Evolutionary conservation across 768 basidiomycete genomes (phyloP).

Genomic region (Mycena amicta): DNA sequence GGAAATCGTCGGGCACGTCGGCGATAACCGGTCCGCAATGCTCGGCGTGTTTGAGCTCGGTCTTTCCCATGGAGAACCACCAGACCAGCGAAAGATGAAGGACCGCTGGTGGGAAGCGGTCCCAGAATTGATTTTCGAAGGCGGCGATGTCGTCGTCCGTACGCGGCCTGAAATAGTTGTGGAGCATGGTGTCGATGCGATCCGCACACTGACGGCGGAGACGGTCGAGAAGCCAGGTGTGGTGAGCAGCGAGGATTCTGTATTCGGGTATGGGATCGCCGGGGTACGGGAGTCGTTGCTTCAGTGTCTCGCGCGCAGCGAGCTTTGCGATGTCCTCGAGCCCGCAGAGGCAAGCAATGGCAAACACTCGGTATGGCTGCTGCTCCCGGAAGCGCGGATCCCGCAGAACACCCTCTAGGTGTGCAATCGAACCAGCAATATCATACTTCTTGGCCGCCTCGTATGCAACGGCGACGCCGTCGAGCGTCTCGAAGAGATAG

Average conservation of each 20-base stretch:
- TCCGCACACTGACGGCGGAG: background rate
- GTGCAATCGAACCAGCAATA: conserved; percentile 45
- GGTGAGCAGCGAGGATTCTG: background rate
- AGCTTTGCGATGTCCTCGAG: conserved; percentile 36
- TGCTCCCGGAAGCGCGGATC: conserved; percentile 37
- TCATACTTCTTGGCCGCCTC: conserved; percentile 54
- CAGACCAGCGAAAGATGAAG: background rate
- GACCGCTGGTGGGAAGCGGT: background rate
- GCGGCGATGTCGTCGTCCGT: background rate
- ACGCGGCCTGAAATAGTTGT: background rate
- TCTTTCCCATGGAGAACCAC: background rate
- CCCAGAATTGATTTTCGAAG: too few species aligned
- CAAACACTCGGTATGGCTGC: conserved; percentile 45
- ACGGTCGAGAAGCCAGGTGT: background rate
- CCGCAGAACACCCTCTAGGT: conserved; percentile 32
- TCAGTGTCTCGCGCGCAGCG: conserved; percentile 38
- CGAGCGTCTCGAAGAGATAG: conserved; percentile 35
- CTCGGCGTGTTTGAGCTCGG: background rate
- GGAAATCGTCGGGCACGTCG: background rate
- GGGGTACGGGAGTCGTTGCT: conserved; percentile 26
- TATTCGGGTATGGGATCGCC: background rate
- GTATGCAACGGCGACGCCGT: conserved; percentile 43
- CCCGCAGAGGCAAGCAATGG: conserved; percentile 43
- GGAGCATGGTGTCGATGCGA: background rate
- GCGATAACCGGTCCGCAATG: background rate